Percentiles rank a stretch among this genome's conserved stretches.
Evolutionary conservation across 345 rosid genomes (phyloP).

Genomic region (Bretschneidera sinensis): DNA sequence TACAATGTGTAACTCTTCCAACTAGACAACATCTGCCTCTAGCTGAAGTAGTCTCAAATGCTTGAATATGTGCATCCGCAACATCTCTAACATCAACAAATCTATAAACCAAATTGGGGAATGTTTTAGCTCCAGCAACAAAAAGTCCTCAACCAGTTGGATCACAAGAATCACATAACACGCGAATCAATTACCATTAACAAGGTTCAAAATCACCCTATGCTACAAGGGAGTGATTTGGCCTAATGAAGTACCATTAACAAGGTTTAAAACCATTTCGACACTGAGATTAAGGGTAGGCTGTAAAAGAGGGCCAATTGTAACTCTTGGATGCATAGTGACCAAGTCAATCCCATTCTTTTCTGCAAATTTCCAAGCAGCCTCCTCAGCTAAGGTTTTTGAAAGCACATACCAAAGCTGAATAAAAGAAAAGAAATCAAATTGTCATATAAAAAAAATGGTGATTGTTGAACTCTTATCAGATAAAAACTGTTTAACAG

Average conservation of each 20-base stretch:
- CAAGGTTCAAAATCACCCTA: too few species aligned
- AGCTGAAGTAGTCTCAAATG: conserved; percentile 39
- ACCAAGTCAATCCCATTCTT: conserved; percentile 42
- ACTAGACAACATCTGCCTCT: conserved; percentile 37
- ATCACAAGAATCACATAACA: not conserved
- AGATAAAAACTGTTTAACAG: not conserved
- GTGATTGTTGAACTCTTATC: too few species aligned
- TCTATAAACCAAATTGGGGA: conserved; percentile 14
- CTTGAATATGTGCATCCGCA: conserved; percentile 45
- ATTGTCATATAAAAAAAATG: conserved; percentile 16
- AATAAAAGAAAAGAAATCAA: conserved; percentile 15
- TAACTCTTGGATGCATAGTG: conserved; percentile 31
- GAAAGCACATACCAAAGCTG: conserved; percentile 28
- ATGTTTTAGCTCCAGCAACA: too few species aligned
- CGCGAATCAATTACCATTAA: too few species aligned
- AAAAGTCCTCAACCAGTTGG: not conserved
- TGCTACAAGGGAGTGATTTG: too few species aligned
- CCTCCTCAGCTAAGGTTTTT: conserved; percentile 43
- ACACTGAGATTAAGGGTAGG: conserved; percentile 27
- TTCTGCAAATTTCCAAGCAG: conserved; percentile 39
- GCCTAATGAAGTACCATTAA: conserved; percentile 34
- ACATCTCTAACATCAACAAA: conserved; percentile 50
- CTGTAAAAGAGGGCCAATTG: conserved; percentile 39
- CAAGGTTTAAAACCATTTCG: conserved; percentile 15
- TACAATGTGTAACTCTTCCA: conserved; percentile 11